Conservation (phyloP, 1,284 basidiomycete species). For the Rhodotorula sp. region DNA sequence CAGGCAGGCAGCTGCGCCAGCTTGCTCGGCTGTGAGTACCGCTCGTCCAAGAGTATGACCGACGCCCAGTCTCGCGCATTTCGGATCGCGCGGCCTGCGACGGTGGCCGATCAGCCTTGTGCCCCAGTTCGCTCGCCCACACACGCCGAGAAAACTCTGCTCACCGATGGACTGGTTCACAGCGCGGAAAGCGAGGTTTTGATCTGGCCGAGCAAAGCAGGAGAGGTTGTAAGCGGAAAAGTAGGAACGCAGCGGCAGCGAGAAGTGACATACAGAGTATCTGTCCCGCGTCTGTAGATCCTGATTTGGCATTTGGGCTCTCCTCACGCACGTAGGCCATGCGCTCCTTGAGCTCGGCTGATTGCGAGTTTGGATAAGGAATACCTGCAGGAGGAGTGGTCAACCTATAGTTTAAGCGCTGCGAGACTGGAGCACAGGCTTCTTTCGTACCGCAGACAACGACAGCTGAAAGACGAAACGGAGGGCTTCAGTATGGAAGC, state of each 20-base stretch:
- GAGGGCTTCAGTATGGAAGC: no score
- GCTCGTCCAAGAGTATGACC: slow-evolving; percentile 72
- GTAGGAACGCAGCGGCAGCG: neutral
- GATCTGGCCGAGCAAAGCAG: slow-evolving; percentile 27
- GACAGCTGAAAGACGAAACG: slow-evolving; percentile 18
- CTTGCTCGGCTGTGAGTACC: slow-evolving; percentile 68
- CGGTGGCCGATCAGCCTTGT: neutral
- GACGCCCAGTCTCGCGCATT: slow-evolving; percentile 80
- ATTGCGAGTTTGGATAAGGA: slow-evolving; percentile 89
- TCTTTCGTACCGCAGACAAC: slow-evolving; percentile 33
- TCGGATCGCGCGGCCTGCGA: slow-evolving; percentile 78
- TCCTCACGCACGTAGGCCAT: slow-evolving; percentile 69
- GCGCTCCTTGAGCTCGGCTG: slow-evolving; percentile 82
- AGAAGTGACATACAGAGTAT: slow-evolving; percentile 68
- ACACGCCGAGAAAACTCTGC: neutral
- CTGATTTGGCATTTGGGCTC: slow-evolving; percentile 51
- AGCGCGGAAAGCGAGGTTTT: slow-evolving; percentile 51
- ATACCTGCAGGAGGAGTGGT: slow-evolving; percentile 61
- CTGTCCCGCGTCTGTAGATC: slow-evolving; percentile 68
- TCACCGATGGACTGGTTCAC: slow-evolving; percentile 93
- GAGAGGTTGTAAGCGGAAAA: neutral
- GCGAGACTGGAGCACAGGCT: neutral
- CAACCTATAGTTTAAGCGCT: neutral
- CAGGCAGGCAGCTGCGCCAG: slow-evolving; percentile 76
- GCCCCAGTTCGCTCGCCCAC: neutral